Percentiles rank a stretch among this genome's conserved stretches.
Conservation (phyloP, 805 yeast genomes). For the Starmerella apis region DNA sequence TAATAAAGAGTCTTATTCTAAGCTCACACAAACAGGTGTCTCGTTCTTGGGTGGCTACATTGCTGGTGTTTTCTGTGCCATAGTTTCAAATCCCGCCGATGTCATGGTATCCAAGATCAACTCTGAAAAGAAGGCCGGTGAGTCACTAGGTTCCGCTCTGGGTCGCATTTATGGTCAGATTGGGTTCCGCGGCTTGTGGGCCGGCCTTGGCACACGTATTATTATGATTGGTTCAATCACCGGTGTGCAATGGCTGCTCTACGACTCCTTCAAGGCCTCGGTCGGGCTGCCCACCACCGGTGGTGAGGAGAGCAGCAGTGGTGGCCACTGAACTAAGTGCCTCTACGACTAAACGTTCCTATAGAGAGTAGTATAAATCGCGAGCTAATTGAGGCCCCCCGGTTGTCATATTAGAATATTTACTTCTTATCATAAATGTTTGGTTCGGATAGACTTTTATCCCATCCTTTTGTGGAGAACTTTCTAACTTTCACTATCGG, state of each 20-base stretch:
- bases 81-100: conserved; percentile 97
- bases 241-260: conserved; percentile 92
- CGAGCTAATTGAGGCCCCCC: no score
- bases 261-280: conserved; percentile 91
- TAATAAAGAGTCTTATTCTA: conserved; percentile 58
- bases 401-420: no score
- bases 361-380: no score
- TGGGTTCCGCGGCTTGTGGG: conserved; percentile 90
- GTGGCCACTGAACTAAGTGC: neutral
- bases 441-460: no score
- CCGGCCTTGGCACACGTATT: conserved; percentile 87
- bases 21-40: conserved; percentile 80
- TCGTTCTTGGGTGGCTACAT: conserved; percentile 92
- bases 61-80: conserved; percentile 95
- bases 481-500: no score
- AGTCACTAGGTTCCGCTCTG: conserved; percentile 56
- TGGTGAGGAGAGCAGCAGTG: conserved; percentile 4
- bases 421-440: no score
- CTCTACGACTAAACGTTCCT: neutral
- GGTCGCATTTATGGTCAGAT: conserved; percentile 66
- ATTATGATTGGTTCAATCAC: conserved; percentile 96
- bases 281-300: conserved; percentile 95
- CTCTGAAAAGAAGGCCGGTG: conserved; percentile 54
- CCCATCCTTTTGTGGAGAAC: no score
- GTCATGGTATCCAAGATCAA: conserved; percentile 93